These are phyloP conservation scores for Ascochyta koolunga DNA, from an alignment of 2,329 filamentous ascomycete genomes.

Conservation along the genomic window DNA sequence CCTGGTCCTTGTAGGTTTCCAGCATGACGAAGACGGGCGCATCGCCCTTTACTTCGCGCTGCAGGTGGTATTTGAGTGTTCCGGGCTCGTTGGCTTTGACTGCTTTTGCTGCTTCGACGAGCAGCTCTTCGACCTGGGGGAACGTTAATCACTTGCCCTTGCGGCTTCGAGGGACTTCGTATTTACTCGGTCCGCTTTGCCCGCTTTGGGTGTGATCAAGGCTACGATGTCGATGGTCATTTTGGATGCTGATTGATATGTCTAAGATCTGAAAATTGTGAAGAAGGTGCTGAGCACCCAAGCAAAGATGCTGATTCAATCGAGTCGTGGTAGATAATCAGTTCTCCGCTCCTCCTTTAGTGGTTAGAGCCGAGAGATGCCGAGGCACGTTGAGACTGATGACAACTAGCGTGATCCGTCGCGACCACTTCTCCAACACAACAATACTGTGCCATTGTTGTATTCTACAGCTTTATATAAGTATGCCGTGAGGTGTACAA, in stretches of 20 bases:
- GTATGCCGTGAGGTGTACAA: too few relatives aligned
- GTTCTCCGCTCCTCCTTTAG: constrained; percentile 20
- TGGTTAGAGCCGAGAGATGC: constrained; percentile 29
- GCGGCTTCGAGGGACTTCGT: not conserved
- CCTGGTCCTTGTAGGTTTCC: constrained; percentile 45
- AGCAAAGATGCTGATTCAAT: not conserved
- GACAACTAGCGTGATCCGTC: not conserved
- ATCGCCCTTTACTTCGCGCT: constrained; percentile 37
- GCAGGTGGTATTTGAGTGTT: constrained; percentile 41
- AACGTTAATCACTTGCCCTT: not conserved
- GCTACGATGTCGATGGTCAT: constrained; percentile 40
- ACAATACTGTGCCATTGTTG: not conserved
- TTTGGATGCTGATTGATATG: not conserved
- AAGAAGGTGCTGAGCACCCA: not conserved
- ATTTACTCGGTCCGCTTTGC: constrained; percentile 40
- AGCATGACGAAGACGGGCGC: constrained; percentile 38
- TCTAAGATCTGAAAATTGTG: not conserved
- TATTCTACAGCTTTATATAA: too few relatives aligned
- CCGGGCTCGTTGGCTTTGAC: constrained; percentile 44
- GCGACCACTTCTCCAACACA: not conserved
- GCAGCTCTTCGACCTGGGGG: constrained; percentile 39
- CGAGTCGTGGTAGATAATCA: not conserved
- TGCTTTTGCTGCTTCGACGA: constrained; percentile 26
- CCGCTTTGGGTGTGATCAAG: constrained; percentile 38
- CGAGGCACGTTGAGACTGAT: constrained; percentile 23